Evolutionary conservation across 192 early-diverging fungal species (phyloP).

Genomic region (Coemansia reversa): DNA sequence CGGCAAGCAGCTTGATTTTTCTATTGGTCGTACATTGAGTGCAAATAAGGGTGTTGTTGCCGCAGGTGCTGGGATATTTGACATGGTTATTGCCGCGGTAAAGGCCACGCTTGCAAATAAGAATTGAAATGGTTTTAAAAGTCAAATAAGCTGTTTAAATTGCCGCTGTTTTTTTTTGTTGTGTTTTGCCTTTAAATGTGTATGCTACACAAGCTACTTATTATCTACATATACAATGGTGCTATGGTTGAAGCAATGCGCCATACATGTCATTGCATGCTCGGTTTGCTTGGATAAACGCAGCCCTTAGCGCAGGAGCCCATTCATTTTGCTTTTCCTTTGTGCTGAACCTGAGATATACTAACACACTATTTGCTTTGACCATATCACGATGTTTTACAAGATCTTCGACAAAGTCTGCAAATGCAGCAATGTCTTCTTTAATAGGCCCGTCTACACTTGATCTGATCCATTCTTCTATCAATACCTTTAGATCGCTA

Average conservation of each 20-base stretch:
- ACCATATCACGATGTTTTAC: constrained; percentile 24
- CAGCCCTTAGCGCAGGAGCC: constrained; percentile 12
- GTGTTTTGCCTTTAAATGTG: constrained; percentile 11
- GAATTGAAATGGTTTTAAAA: not conserved
- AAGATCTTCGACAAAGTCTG: constrained; percentile 30
- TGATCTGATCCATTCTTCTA: constrained; percentile 28
- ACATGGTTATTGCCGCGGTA: constrained; percentile 76
- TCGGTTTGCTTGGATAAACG: constrained; percentile 12
- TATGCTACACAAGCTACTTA: not conserved
- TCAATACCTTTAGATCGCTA: constrained; percentile 18
- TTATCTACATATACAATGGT: not conserved
- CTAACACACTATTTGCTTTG: constrained; percentile 14
- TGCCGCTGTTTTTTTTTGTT: no score
- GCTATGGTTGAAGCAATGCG: constrained; percentile 16
- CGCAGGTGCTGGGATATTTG: constrained; percentile 70
- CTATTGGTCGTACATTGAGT: constrained; percentile 76
- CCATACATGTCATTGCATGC: constrained; percentile 31
- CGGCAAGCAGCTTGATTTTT: constrained; percentile 87
- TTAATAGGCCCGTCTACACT: constrained; percentile 16
- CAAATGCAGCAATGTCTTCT: constrained; percentile 34
- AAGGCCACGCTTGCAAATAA: constrained; percentile 43
- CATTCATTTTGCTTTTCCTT: constrained; percentile 2
- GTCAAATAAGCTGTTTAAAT: not conserved
- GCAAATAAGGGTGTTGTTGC: constrained; percentile 91
- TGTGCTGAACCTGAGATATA: constrained; percentile 16